Evolutionary conservation across 2,329 filamentous ascomycete species (phyloP).

Genomic region (Verticillium albo-atrum): DNA sequence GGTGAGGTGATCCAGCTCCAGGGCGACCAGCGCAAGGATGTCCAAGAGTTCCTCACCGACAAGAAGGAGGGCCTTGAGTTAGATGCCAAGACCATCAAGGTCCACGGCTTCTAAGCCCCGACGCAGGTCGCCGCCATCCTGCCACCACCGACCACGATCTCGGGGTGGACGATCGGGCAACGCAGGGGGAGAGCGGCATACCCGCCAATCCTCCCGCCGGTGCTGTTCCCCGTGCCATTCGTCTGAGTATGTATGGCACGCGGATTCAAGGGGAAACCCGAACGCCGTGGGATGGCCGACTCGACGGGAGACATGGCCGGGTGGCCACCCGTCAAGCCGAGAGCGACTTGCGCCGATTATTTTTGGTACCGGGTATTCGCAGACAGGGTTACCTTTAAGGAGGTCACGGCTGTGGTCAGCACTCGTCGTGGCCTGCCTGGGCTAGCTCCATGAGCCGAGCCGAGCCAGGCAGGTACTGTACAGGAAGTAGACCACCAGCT

Average conservation of each 20-base stretch:
- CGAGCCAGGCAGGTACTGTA: neutral
- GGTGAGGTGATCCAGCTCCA: slow-evolving; percentile 99
- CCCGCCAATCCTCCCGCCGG: neutral
- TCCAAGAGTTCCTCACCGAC: slow-evolving; percentile 94
- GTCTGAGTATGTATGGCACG: neutral
- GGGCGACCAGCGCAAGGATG: slow-evolving; percentile 98
- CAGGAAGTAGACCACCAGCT: neutral
- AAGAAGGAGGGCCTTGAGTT: slow-evolving; percentile 93
- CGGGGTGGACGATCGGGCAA: slow-evolving; percentile 9
- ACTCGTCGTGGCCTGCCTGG: neutral
- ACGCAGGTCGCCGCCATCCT: slow-evolving; percentile 34
- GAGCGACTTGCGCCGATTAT: neutral
- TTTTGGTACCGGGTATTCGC: neutral
- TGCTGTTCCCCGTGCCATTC: neutral
- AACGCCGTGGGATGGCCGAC: neutral
- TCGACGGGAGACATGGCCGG: neutral
- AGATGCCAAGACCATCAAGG: slow-evolving; percentile 96
- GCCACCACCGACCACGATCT: slow-evolving; percentile 2
- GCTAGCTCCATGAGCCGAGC: neutral
- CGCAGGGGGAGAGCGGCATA: slow-evolving; percentile 3
- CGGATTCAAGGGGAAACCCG: neutral
- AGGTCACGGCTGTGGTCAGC: neutral
- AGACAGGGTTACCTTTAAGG: neutral
- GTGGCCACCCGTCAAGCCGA: neutral
- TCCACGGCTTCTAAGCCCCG: slow-evolving; percentile 46